Evolutionary conservation across 441 rosid genomes (phyloP).

Genomic region (Populus hybrid): DNA sequence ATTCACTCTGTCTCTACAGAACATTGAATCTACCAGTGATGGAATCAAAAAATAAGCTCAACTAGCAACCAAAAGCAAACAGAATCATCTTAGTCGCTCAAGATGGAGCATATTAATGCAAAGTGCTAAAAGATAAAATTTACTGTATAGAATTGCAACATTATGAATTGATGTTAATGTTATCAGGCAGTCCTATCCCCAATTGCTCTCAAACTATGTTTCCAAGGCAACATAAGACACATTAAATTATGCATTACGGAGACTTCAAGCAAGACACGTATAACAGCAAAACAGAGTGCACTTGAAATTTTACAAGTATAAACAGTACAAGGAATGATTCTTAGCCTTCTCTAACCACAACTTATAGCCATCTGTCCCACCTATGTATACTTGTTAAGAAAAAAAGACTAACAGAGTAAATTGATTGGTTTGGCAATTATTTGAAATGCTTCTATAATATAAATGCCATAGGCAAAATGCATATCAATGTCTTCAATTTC

Average conservation of each 20-base stretch:
- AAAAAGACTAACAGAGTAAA: not conserved
- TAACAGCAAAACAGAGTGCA: not conserved
- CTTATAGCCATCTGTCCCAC: not conserved
- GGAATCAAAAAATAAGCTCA: not conserved
- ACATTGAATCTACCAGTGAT: not conserved
- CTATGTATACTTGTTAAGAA: not conserved
- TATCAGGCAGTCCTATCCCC: too few relatives aligned
- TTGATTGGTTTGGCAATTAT: not conserved
- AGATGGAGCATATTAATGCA: too few relatives aligned
- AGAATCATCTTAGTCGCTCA: not conserved
- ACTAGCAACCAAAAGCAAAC: not conserved
- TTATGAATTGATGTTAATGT: not conserved
- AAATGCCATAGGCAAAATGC: not conserved
- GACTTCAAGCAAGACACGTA: not conserved
- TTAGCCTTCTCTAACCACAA: not conserved
- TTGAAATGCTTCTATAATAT: not conserved
- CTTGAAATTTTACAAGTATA: not conserved
- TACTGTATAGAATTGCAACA: not conserved
- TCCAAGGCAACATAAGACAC: not conserved
- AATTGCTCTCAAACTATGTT: too few relatives aligned
- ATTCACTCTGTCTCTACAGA: not conserved
- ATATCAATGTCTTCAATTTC: not conserved
- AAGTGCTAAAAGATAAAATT: not conserved
- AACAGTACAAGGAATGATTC: not conserved
- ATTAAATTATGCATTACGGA: not conserved